Evolutionary conservation across 441 rosid genomes (phyloP), one percentile per base, ranked within the genome.

Genomic region (Cnidoscolus chayamansa): DNA sequence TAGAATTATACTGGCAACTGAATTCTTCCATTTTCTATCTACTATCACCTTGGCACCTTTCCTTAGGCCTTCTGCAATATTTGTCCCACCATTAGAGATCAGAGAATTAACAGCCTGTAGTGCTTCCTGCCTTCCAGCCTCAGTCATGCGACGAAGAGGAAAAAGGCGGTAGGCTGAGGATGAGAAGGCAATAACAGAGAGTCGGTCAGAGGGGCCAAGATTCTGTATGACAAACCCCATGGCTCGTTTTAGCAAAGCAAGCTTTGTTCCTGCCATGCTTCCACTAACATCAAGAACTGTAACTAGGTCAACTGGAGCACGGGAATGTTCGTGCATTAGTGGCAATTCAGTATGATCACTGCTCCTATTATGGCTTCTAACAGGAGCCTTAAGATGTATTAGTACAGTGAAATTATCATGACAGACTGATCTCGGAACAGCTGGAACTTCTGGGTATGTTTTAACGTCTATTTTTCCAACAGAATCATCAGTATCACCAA

Each of bases 171-270:
- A 88, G 47, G 99, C 99, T 7, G 93, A 86, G 53, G 99, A 94
- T 37, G 99, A 94, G 85, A 94, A 94, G n/a, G 98, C 89, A 67
- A 94, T 86, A 30, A 94, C 97, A 0, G 99, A 92, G 61, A 94
- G 99, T 72, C 99, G 84, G 61, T 94, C 99, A 3, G 79, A 82
- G 47, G 84, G 82, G 19, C 97, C 90, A 57, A 94, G 93, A 78
- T 94, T 94, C 78, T 92, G 99, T 78, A 92, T 92, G 60, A 94
- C 98, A 72, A 94, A 94, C 8, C 98, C 98, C 98, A 92, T 92
- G 3, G 99, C 99, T 30, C 97, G 85, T 83, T 94, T 94, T 5
- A 94, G 83, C 73, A 94, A 77, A 25, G 94, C 99, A 10, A 94
- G 88, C 84, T 94, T 94, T 65, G 97, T 90, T 61, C 98, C 99